Conservation (phyloP, 2,329 filamentous ascomycete species). For the Eurotiales sp. region DNA sequence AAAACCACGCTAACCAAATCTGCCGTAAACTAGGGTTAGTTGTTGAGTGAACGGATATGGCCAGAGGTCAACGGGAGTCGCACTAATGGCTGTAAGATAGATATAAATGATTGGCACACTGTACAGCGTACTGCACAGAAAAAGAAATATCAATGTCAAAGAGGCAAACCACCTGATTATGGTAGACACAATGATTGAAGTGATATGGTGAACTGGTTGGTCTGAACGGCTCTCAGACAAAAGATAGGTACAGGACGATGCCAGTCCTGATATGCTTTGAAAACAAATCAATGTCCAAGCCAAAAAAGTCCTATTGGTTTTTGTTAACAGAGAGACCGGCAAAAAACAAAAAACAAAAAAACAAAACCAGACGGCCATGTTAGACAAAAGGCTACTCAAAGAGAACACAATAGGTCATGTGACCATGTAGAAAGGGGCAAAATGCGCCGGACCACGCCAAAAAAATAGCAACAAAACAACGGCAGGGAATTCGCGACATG, state of each 20-base stretch:
- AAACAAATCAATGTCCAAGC: neutral
- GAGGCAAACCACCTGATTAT: too few species aligned
- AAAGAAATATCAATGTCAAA: too few species aligned
- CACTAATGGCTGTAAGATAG: too few species aligned
- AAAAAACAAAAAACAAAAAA: neutral
- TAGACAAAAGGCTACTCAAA: too few species aligned
- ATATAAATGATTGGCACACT: too few species aligned
- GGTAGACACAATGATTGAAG: neutral
- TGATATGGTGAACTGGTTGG: neutral
- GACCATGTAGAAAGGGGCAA: slow-evolving; percentile 7
- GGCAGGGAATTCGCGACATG: too few species aligned
- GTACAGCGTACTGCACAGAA: too few species aligned
- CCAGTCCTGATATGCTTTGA: neutral
- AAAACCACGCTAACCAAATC: neutral
- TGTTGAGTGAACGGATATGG: too few species aligned
- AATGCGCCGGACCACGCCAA: neutral
- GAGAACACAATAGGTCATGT: slow-evolving; percentile 3
- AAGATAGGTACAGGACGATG: neutral
- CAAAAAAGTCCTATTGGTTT: neutral
- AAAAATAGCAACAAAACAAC: too few species aligned
- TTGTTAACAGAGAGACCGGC: neutral
- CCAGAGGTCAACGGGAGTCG: neutral
- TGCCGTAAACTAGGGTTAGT: too few species aligned
- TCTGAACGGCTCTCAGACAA: neutral
- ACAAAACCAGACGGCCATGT: neutral